Percentiles rank a stretch among this genome's conserved stretches.
These are phyloP conservation scores for Thelephora terrestris DNA, from an alignment of 1,284 basidiomycete genomes.

Conservation along the genomic window DNA sequence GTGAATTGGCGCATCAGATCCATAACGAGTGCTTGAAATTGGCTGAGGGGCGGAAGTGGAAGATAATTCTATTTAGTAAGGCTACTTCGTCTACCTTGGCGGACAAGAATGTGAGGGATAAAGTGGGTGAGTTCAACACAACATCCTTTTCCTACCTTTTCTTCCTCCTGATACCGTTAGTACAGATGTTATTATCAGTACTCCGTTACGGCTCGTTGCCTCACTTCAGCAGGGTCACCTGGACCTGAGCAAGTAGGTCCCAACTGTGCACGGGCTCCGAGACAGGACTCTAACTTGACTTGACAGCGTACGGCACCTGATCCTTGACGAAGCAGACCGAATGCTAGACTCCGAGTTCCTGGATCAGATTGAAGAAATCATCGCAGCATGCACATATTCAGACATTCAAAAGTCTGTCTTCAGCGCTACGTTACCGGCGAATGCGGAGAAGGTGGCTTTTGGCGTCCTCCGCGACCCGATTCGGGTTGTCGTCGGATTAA, in stretches of 20 bases:
- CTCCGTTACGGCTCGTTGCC: slow-evolving; percentile 68
- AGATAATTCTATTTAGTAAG: slow-evolving; percentile 75
- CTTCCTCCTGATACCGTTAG: neutral
- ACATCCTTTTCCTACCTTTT: neutral
- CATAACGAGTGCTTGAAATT: slow-evolving; percentile 85
- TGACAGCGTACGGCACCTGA: slow-evolving; percentile 66
- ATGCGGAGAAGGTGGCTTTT: slow-evolving; percentile 82
- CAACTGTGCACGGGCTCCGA: neutral
- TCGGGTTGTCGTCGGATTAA: slow-evolving; percentile 87
- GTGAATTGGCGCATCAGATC: slow-evolving; percentile 96
- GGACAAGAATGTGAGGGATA: slow-evolving; percentile 58
- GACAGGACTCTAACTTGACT: slow-evolving; percentile 9
- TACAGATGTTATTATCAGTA: slow-evolving; percentile 73
- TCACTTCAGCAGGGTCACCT: slow-evolving; percentile 61
- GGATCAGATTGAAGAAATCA: slow-evolving; percentile 81
- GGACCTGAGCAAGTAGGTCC: slow-evolving; percentile 63
- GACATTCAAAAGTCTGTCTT: slow-evolving; percentile 83
- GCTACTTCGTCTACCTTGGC: slow-evolving; percentile 68
- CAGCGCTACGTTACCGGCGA: slow-evolving; percentile 88
- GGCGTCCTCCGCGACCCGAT: slow-evolving; percentile 77
- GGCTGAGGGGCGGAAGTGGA: slow-evolving; percentile 77
- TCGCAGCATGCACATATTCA: slow-evolving; percentile 71
- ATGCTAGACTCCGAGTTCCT: slow-evolving; percentile 87
- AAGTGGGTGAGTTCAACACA: slow-evolving; percentile 48
- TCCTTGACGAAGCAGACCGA: slow-evolving; percentile 89